Evolutionary conservation across 2,329 filamentous ascomycete species (phyloP).

Genomic region (Penicillium frequentans): DNA sequence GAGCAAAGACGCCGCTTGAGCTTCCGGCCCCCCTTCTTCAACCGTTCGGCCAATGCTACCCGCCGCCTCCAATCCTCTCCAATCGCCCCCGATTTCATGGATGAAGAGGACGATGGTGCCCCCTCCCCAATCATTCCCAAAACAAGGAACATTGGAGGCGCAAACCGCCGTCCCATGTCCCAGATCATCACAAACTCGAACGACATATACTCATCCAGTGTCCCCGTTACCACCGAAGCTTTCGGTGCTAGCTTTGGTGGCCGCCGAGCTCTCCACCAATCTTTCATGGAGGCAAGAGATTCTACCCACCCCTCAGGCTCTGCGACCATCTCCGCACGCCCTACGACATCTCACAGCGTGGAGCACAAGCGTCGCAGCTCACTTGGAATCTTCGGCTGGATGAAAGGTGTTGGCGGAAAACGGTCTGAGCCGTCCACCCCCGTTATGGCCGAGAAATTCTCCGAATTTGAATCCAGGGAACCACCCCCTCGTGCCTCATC

Average conservation of each 20-base stretch:
- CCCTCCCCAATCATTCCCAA: slow-evolving; percentile 38
- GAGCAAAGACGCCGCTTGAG: slow-evolving; percentile 35
- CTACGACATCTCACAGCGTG: slow-evolving; percentile 28
- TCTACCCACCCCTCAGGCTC: slow-evolving; percentile 10
- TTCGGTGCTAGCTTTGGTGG: slow-evolving; percentile 4
- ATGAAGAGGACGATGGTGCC: slow-evolving; percentile 31
- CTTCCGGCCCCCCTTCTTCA: slow-evolving; percentile 38
- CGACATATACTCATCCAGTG: slow-evolving; percentile 16
- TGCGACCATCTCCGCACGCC: slow-evolving; percentile 18
- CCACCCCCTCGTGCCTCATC: slow-evolving; percentile 8
- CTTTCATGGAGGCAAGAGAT: slow-evolving; percentile 30
- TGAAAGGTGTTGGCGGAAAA: slow-evolving; percentile 34
- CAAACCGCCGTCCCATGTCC: slow-evolving; percentile 11
- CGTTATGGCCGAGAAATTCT: slow-evolving; percentile 4
- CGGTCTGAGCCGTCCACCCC: slow-evolving; percentile 16
- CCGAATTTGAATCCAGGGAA: slow-evolving; percentile 10
- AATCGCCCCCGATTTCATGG: slow-evolving; percentile 21
- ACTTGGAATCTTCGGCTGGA: slow-evolving; percentile 41
- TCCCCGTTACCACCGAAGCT: slow-evolving; percentile 14
- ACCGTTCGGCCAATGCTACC: slow-evolving; percentile 23
- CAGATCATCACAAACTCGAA: slow-evolving; percentile 14
- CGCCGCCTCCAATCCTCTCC: slow-evolving; percentile 29
- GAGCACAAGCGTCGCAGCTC: slow-evolving; percentile 41
- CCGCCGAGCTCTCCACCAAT: slow-evolving; percentile 24
- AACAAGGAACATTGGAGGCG: slow-evolving; percentile 20